These are phyloP conservation scores for Endocarpon pusillum DNA, from an alignment of 495 filamentous ascomycete genomes.

Conservation along the genomic window DNA sequence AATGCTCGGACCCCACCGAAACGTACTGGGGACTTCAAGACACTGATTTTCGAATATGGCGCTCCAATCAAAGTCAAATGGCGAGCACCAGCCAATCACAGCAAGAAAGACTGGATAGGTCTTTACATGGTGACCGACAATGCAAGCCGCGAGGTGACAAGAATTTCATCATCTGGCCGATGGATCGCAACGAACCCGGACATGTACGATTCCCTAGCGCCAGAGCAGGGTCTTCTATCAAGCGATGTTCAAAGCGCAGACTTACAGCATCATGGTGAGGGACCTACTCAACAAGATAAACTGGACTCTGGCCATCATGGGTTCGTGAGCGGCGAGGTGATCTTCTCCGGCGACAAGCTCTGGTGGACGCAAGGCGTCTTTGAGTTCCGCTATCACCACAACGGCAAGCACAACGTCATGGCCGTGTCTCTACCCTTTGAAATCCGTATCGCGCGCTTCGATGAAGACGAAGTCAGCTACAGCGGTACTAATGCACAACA, in stretches of 20 bases:
- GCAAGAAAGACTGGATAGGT: slow-evolving; percentile 88
- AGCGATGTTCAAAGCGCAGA: slow-evolving; percentile 31
- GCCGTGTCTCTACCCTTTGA: slow-evolving; percentile 88
- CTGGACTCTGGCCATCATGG: slow-evolving; percentile 26
- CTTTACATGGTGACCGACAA: slow-evolving; percentile 92
- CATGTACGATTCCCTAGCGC: slow-evolving; percentile 56
- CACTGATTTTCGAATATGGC: slow-evolving; percentile 73
- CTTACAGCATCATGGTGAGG: too few relatives aligned
- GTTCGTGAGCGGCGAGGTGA: slow-evolving; percentile 47
- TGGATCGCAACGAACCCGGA: slow-evolving; percentile 73
- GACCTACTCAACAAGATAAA: slow-evolving; percentile 25
- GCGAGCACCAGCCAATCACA: slow-evolving; percentile 82
- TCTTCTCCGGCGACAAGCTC: slow-evolving; percentile 82
- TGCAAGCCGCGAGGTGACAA: slow-evolving; percentile 62
- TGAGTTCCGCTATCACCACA: slow-evolving; percentile 94
- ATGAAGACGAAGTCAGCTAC: slow-evolving; percentile 23
- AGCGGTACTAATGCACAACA: slow-evolving; percentile 22
- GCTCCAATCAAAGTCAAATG: slow-evolving; percentile 80
- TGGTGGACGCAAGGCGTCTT: slow-evolving; percentile 95
- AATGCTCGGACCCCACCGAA: slow-evolving; percentile 31
- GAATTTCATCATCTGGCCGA: slow-evolving; percentile 70
- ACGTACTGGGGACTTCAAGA: slow-evolving; percentile 43
- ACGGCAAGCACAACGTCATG: slow-evolving; percentile 90
- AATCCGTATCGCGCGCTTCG: slow-evolving; percentile 62
- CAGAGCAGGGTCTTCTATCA: slow-evolving; percentile 62